Percentiles rank a stretch among this genome's conserved stretches.
Conservation (phyloP, 768 basidiomycete genomes). For the Cytidiella melzeri region DNA sequence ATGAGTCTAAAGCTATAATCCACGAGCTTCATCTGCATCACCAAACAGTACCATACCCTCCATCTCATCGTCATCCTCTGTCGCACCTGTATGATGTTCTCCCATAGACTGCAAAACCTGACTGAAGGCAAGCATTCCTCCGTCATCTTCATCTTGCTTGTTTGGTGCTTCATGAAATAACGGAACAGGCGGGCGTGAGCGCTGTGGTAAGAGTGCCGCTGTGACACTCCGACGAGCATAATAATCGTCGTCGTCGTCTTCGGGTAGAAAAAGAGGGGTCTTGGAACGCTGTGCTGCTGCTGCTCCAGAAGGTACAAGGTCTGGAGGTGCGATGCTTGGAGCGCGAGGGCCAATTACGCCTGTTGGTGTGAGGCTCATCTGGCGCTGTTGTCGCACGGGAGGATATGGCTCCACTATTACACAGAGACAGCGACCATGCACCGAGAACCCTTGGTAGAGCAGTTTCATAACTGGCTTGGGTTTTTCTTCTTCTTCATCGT, state of each 20-base stretch:
- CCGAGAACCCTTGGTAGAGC: conserved; percentile 63
- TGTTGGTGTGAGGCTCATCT: conserved; percentile 27
- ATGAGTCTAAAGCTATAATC: conserved; percentile 31
- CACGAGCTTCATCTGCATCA: conserved; percentile 74
- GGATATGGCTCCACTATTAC: conserved; percentile 83
- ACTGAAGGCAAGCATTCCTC: conserved; percentile 70
- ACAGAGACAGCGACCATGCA: conserved; percentile 69
- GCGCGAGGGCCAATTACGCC: conserved; percentile 24
- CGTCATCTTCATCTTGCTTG: conserved; percentile 31
- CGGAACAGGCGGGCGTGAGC: conserved; percentile 35
- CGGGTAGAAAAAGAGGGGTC: conserved; percentile 71
- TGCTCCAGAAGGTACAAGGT: conserved; percentile 20
- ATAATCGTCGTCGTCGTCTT: conserved; percentile 32
- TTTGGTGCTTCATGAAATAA: conserved; percentile 33
- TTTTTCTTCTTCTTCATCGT: conserved; percentile 58
- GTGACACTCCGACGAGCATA: conserved; percentile 25
- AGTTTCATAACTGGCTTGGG: conserved; percentile 69
- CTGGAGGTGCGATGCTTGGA: conserved; percentile 29
- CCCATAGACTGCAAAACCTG: conserved; percentile 59
- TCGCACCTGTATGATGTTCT: conserved; percentile 49
- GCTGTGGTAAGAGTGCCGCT: conserved; percentile 28
- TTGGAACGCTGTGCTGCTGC: conserved; percentile 32
- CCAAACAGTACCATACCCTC: conserved; percentile 71
- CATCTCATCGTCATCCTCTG: conserved; percentile 70
- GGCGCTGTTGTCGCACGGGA: conserved; percentile 34